A percentile compares a stretch with the other conserved stretches of the same genome.
Conservation (phyloP, 805 yeast species). For the Nakazawaea wickerhamii region DNA sequence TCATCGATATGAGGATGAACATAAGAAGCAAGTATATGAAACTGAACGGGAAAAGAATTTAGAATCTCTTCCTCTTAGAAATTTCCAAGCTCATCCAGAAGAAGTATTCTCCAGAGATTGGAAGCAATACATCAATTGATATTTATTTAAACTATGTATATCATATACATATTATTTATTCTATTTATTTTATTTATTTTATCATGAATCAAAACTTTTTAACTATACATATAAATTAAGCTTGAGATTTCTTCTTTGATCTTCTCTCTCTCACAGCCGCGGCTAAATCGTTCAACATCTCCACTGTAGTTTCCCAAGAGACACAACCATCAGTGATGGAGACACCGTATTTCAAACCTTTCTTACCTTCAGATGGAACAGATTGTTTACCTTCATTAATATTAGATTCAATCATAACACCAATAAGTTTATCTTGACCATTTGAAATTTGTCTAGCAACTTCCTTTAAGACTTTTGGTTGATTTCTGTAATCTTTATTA, state of each 20-base stretch:
- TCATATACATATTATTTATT: not conserved
- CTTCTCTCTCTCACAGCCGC: conserved; percentile 83
- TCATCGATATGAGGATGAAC: not conserved
- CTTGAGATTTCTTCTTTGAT: conserved; percentile 25
- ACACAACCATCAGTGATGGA: conserved; percentile 98
- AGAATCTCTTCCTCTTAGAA: no score
- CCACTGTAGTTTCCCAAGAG: conserved; percentile 82
- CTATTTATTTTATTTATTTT: not conserved
- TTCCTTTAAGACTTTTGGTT: conserved; percentile 81
- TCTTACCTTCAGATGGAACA: conserved; percentile 53
- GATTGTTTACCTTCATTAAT: conserved; percentile 88
- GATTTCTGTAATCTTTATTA: conserved; percentile 88
- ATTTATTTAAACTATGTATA: not conserved
- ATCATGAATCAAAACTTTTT: no score
- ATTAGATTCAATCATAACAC: conserved; percentile 94
- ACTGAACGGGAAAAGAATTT: not conserved
- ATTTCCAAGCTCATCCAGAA: no score
- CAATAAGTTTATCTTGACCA: conserved; percentile 80
- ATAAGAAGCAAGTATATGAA: not conserved
- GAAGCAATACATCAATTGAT: no score
- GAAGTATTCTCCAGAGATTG: no score
- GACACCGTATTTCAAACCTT: conserved; percentile 81
- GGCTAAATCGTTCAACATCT: conserved; percentile 73
- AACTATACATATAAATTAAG: no score
- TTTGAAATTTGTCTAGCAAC: conserved; percentile 77